Conservation (phyloP, 768 basidiomycete species). For the Pleurotus salmoneostramineus region DNA sequence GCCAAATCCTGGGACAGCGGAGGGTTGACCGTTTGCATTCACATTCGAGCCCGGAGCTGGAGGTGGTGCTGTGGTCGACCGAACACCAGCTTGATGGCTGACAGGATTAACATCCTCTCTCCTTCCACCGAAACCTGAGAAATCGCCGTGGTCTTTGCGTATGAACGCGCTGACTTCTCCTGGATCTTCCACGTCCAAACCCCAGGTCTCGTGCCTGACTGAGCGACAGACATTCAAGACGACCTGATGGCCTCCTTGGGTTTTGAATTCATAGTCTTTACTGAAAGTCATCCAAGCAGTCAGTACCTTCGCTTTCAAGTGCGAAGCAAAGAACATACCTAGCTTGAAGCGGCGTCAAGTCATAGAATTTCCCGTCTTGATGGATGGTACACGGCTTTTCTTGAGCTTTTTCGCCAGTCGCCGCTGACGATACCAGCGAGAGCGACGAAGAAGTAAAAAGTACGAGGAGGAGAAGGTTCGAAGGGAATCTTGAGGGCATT, state of each 20-base stretch:
- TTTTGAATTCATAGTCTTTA: conserved; percentile 57
- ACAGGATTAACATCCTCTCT: neutral
- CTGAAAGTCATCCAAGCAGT: conserved; percentile 34
- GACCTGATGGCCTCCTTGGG: conserved; percentile 41
- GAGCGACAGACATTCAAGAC: conserved; percentile 64
- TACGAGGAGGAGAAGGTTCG: too few relatives aligned
- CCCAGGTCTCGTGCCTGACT: conserved; percentile 56
- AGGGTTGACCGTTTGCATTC: neutral
- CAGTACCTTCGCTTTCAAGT: conserved; percentile 5
- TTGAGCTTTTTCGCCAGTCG: neutral
- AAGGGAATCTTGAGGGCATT: too few relatives aligned
- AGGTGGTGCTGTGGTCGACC: too few relatives aligned
- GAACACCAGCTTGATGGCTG: conserved; percentile 5
- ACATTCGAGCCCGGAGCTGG: neutral
- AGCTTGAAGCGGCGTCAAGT: conserved; percentile 58
- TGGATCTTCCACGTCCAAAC: conserved; percentile 44
- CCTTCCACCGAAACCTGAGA: conserved; percentile 32
- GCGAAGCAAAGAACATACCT: conserved; percentile 34
- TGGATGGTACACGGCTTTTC: conserved; percentile 49
- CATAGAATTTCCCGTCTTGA: conserved; percentile 56
- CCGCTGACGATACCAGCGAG: too few relatives aligned
- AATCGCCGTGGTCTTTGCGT: conserved; percentile 58
- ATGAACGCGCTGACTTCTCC: conserved; percentile 63
- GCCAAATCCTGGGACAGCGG: neutral
- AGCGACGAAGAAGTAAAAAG: too few relatives aligned